Conservation (phyloP, 1,284 basidiomycete species). For the Malassezia nana region DNA sequence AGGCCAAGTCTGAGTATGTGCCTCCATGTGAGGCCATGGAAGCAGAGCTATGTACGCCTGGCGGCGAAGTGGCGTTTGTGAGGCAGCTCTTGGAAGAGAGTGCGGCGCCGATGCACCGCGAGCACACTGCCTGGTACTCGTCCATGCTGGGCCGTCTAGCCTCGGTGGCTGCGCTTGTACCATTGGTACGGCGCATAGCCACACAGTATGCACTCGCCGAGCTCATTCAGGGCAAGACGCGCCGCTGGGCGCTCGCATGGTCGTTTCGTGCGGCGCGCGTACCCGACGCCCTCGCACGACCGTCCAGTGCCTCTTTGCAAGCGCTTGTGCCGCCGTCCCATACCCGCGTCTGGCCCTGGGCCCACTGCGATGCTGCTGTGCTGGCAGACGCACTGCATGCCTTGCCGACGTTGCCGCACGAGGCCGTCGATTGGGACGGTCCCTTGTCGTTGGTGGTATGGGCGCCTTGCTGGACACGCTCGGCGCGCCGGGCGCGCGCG, state of each 20-base stretch:
- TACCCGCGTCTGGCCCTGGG: neutral
- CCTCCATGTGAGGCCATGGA: conserved; percentile 35
- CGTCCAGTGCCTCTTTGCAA: conserved; percentile 25
- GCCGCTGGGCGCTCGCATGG: conserved; percentile 82
- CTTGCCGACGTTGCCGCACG: neutral
- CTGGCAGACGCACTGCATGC: neutral
- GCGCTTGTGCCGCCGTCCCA: neutral
- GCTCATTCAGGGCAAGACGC: conserved; percentile 71
- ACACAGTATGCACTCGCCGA: conserved; percentile 71
- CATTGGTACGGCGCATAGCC: conserved; percentile 51
- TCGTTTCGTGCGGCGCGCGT: conserved; percentile 59
- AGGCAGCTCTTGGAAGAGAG: conserved; percentile 68
- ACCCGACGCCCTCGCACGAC: conserved; percentile 10
- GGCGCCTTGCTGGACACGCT: conserved; percentile 15
- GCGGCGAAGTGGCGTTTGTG: conserved; percentile 74
- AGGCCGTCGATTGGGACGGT: conserved; percentile 1
- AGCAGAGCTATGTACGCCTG: conserved; percentile 75
- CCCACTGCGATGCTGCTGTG: neutral
- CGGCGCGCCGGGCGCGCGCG: conserved; percentile 13
- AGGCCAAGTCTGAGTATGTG: conserved; percentile 52
- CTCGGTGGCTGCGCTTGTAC: conserved; percentile 60
- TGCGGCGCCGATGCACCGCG: conserved; percentile 49
- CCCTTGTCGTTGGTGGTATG: neutral
- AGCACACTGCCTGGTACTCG: conserved; percentile 61
- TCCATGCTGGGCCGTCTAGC: conserved; percentile 77